Percentiles rank a stretch among this genome's conserved stretches.
phyloP scores from a whole-genome alignment of 305 asterid species.

The Rubia peregrina region DNA sequence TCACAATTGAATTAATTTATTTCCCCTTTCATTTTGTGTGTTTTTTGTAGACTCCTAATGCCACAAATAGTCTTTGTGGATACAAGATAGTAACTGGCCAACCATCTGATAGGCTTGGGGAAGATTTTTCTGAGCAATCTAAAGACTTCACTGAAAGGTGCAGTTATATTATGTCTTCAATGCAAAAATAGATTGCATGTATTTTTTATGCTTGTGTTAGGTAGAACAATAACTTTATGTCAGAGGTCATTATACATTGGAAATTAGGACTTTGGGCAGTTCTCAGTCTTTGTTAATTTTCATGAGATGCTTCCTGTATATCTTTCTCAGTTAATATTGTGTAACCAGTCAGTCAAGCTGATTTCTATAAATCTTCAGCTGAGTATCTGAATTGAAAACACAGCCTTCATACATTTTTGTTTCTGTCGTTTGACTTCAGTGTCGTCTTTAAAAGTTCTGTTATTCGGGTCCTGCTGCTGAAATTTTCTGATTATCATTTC shows the following conservation, averaged over 20 bases:
- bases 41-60: constrained; percentile 69
- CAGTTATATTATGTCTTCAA: constrained; percentile 7
- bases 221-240: background rate
- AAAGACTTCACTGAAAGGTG: constrained; percentile 89
- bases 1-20: constrained; percentile 9
- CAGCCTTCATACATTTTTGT: background rate
- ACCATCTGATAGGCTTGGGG: constrained; percentile 98
- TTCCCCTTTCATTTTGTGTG: constrained; percentile 1
- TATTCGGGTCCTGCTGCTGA: background rate
- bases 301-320: background rate
- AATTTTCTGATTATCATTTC: background rate
- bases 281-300: background rate
- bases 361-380: background rate
- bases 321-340: background rate
- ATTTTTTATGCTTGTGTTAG: constrained; percentile 1
- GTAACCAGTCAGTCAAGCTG: constrained; percentile 1
- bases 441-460: background rate
- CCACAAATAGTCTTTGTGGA: constrained; percentile 91
- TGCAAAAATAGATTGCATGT: background rate
- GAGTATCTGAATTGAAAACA: background rate
- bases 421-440: background rate
- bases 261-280: background rate
- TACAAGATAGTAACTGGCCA: constrained; percentile 94
- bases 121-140: constrained; percentile 78
- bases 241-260: background rate